These are phyloP conservation scores for Starmerella bombi DNA, from an alignment of 805 yeast species.

Conservation along the genomic window DNA sequence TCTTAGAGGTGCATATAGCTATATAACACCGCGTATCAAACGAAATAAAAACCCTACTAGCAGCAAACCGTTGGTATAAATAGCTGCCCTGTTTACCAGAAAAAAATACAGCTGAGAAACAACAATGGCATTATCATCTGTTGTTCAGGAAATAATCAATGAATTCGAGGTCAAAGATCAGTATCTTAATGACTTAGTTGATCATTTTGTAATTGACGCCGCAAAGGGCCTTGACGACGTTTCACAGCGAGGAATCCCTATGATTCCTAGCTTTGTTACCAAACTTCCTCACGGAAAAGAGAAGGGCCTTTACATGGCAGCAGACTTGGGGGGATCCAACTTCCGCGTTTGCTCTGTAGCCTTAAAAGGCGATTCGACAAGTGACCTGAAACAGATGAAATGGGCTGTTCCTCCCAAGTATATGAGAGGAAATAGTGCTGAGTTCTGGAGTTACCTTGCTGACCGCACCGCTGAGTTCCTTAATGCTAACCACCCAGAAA, in stretches of 20 bases:
- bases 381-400: conserved; percentile 60
- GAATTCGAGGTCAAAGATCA: conserved; percentile 13
- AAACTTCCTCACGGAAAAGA: conserved; percentile 76
- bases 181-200: conserved; percentile 9
- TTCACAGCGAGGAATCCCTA: conserved; percentile 31
- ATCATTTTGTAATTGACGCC: conserved; percentile 21
- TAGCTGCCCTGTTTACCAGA: too few relatives aligned
- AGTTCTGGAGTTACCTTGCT: conserved; percentile 65
- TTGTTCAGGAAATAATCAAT: too few relatives aligned
- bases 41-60: too few relatives aligned
- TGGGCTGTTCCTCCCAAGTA: conserved; percentile 65
- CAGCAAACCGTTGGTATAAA: too few relatives aligned
- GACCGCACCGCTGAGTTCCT: conserved; percentile 53
- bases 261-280: conserved; percentile 90
- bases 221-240: conserved; percentile 24
- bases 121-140: too few relatives aligned
- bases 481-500: conserved; percentile 47
- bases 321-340: conserved; percentile 93
- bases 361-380: conserved; percentile 52
- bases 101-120: too few relatives aligned
- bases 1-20: too few relatives aligned
- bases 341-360: conserved; percentile 84
- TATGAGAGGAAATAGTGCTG: conserved; percentile 51
- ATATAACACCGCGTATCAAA: too few relatives aligned
- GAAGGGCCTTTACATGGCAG: conserved; percentile 71